Evolutionary conservation across 306 rosid genomes (phyloP), one percentile per base, ranked within the genome.

Genomic region (Senna siamea): DNA sequence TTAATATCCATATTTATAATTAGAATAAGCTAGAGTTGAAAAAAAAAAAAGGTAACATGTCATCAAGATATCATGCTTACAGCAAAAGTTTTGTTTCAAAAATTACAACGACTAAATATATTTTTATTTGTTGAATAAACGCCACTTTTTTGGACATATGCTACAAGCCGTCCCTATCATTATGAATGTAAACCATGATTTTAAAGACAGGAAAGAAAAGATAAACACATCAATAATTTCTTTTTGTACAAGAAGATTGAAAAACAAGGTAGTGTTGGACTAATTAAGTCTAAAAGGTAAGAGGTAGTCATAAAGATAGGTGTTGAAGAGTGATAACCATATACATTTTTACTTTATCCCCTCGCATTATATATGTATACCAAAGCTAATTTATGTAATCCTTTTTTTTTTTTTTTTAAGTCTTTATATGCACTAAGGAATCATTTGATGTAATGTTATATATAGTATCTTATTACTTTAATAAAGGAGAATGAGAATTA

Each of bases 51-150:
- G 43, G 3, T 32, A 6, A 59, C 8, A 60, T 60, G 66, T 60
- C 66, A 60, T 17, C 47, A 17, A 35, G 26, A 60, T 60, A 11
- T 35, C 66, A 60, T 35, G 66, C 66, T 32, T 35, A 35, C 66
- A n/a, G 17, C 17, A 60, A 6, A 34, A 35, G 17, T n/a, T 34
- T 0, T n/a, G 23, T 18, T 60, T 35, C 4, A 34, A 35, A 5
- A 5, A 34, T 59, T 59, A 14, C 5, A 7, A 32, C 3, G 2
- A 60, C 3, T 6, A 32, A 6, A 14, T 5, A 59, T 23, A 7
- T 56, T 6, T 18, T 0, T 57, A 14, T 35, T 6, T 0, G 46
- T 57, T 32, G 3, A 35, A 60, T 60, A 13, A 60, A 60, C 43
- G 2, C n/a, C 13, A 9, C 47, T 60, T 60, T n/a, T 60, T 9